phyloP scores from a whole-genome alignment of 2,329 filamentous ascomycete species.

The Colletotrichum abscissum region DNA sequence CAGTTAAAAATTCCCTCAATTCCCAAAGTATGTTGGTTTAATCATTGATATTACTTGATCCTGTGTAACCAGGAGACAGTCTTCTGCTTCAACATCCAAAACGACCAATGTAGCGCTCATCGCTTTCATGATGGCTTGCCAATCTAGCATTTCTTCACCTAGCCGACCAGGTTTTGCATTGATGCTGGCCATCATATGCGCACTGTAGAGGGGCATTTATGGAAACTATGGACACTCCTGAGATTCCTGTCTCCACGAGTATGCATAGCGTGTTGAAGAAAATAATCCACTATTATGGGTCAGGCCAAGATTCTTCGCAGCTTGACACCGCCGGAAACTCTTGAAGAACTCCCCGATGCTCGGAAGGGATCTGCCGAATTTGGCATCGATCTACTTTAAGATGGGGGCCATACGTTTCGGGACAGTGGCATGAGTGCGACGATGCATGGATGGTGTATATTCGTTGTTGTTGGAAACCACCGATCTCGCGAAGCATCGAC shows the following conservation, averaged over 20 bases:
- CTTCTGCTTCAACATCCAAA: too few relatives aligned
- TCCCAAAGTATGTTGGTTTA: background rate
- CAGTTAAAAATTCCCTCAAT: background rate
- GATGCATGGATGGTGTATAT: background rate
- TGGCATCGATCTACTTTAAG: conserved; percentile 11
- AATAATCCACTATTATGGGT: conserved; percentile 1
- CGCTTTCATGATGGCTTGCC: background rate
- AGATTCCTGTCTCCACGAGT: background rate
- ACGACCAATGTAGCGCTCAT: too few relatives aligned
- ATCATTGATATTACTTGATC: too few relatives aligned
- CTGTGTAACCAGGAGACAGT: background rate
- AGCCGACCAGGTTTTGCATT: too few relatives aligned
- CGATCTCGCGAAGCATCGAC: conserved; percentile 8
- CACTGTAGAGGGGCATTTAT: background rate
- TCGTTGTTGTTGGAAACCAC: background rate
- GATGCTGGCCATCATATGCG: background rate
- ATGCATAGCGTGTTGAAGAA: background rate
- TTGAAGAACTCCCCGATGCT: background rate
- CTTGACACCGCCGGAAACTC: conserved; percentile 17
- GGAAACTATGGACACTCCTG: background rate
- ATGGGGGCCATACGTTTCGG: conserved; percentile 15
- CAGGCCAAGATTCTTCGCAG: background rate
- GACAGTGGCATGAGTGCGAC: conserved; percentile 21
- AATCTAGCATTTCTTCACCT: background rate
- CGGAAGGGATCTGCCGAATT: conserved; percentile 9